A percentile compares a stretch with the other conserved stretches of the same genome.
Conservation (phyloP, 2,329 filamentous ascomycete species). For the Graphium sp. region DNA sequence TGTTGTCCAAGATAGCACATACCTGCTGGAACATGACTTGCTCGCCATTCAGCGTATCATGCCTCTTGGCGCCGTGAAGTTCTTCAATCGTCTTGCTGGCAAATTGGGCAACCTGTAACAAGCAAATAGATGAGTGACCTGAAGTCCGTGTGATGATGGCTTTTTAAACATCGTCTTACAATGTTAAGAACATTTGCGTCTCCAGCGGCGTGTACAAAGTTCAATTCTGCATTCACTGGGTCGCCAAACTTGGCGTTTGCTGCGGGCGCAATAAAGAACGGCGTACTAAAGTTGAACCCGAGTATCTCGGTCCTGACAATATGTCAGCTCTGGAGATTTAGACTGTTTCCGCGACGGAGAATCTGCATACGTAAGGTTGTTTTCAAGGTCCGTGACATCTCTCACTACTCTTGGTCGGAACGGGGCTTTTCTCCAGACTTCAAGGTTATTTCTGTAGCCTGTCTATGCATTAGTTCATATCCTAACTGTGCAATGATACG, state of each 20-base stretch:
- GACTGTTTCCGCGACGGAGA: constrained; percentile 4
- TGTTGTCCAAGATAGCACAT: neutral
- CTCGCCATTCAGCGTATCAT: constrained; percentile 10
- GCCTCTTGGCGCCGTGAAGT: constrained; percentile 12
- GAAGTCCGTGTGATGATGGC: too few relatives aligned
- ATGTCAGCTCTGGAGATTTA: constrained; percentile 9
- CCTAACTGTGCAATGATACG: neutral
- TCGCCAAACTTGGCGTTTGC: constrained; percentile 24
- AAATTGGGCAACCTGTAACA: constrained; percentile 11
- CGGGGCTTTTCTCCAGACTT: constrained; percentile 25
- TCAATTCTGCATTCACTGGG: constrained; percentile 23
- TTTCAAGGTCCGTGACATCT: constrained; percentile 18
- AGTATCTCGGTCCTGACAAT: constrained; percentile 19
- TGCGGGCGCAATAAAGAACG: constrained; percentile 30
- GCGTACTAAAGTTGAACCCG: constrained; percentile 27
- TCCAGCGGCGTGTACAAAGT: constrained; percentile 26
- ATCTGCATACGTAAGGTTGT: constrained; percentile 13
- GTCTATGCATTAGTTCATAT: neutral
- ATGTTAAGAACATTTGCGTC: constrained; percentile 27
- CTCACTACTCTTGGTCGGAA: constrained; percentile 22
- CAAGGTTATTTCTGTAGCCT: constrained; percentile 31
- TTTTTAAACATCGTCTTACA: constrained; percentile 6
- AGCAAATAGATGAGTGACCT: neutral
- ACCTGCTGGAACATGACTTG: constrained; percentile 17
- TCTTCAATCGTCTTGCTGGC: constrained; percentile 16